Evolutionary conservation across 768 basidiomycete genomes (phyloP).

Genomic region (Macrolepiota albuminosa): DNA sequence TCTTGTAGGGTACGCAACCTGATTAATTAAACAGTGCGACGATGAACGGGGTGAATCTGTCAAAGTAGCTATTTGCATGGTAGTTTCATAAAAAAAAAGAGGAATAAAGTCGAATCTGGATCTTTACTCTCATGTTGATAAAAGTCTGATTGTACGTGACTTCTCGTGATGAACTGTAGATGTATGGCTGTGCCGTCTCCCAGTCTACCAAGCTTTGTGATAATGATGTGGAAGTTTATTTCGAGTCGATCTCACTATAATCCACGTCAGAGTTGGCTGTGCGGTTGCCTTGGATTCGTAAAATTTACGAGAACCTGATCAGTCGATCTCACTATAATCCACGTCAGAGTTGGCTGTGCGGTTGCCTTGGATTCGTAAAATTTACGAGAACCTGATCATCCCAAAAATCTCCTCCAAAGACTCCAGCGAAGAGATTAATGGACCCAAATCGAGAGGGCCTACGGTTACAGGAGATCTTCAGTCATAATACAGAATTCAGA

Average conservation of each 20-base stretch:
- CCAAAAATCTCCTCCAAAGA: not conserved
- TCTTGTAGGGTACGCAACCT: not conserved
- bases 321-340: constrained; percentile 5
- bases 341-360: constrained; percentile 8
- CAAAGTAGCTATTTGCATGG: constrained; percentile 2
- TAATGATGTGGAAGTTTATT: constrained; percentile 6
- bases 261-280: constrained; percentile 4
- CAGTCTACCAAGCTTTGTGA: constrained; percentile 15
- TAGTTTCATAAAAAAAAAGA: not conserved
- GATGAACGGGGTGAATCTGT: constrained; percentile 4
- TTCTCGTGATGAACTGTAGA: constrained; percentile 1
- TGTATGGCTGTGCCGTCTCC: constrained; percentile 18
- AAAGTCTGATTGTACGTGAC: not conserved
- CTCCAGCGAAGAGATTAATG: too few species aligned
- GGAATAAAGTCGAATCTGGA: not conserved
- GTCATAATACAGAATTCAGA: not conserved
- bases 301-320: not conserved
- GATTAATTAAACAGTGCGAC: constrained; percentile 13
- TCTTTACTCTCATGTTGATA: constrained; percentile 10
- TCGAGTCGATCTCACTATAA: constrained; percentile 5
- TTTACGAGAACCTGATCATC: not conserved
- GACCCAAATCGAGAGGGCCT: not conserved
- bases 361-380: constrained; percentile 11
- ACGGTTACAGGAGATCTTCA: not conserved
- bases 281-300: constrained; percentile 13